Conservation (phyloP, 2,329 filamentous ascomycete genomes). For the Pezizomycotina sp. region DNA sequence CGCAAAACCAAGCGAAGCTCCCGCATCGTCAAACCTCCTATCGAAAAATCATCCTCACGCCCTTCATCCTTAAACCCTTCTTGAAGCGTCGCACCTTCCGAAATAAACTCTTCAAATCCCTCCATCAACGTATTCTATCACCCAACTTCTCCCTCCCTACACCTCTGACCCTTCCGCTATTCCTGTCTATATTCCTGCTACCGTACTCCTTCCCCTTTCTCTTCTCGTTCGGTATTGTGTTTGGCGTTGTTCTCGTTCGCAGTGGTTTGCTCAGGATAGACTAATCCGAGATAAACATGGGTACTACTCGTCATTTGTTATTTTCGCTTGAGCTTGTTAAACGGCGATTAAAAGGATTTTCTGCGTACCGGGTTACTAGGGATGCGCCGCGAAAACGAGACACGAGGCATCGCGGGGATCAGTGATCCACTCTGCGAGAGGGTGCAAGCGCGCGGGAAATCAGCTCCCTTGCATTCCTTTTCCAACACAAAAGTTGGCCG, state of each 20-base stretch:
- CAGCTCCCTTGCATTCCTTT: too few species aligned
- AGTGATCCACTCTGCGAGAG: too few species aligned
- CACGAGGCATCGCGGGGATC: too few species aligned
- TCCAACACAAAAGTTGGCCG: too few species aligned
- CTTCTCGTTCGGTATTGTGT: conserved; percentile 34
- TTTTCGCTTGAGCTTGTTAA: too few species aligned
- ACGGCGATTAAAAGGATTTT: too few species aligned
- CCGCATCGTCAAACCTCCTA: not conserved
- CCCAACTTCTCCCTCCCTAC: not conserved
- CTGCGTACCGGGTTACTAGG: too few species aligned
- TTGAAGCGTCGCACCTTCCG: not conserved
- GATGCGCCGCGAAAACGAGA: too few species aligned
- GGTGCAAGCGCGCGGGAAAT: too few species aligned
- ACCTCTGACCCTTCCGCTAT: not conserved
- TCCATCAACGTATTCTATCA: not conserved
- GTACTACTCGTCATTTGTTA: too few species aligned
- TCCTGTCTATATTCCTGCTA: conserved; percentile 3
- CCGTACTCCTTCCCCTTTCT: conserved; percentile 14
- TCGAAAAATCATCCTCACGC: not conserved
- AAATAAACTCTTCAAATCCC: conserved; percentile 1
- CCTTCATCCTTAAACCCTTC: not conserved
- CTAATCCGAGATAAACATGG: too few species aligned
- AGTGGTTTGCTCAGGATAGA: too few species aligned
- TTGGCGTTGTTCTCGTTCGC: conserved; percentile 38
- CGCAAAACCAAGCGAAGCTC: not conserved